Conservation (phyloP, 306 rosid genomes). For the Vigna hirtella region DNA sequence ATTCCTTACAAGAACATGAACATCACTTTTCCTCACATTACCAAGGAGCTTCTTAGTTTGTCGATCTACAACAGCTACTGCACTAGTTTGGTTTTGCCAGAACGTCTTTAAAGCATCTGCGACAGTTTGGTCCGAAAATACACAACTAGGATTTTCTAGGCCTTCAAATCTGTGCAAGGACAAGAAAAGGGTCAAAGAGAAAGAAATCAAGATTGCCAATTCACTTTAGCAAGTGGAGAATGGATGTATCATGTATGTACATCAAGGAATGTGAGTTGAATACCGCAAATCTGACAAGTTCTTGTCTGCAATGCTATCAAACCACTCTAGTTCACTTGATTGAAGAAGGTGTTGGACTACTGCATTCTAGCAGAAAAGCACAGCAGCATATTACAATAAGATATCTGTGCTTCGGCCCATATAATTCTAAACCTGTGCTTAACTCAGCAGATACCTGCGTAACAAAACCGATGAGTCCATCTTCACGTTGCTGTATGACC, state of each 20-base stretch:
- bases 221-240: conserved; percentile 16
- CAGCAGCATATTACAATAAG: conserved; percentile 18
- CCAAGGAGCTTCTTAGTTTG: conserved; percentile 62
- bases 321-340: conserved; percentile 72
- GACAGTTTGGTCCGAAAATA: conserved; percentile 62
- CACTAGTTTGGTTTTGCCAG: conserved; percentile 51
- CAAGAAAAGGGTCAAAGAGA: conserved; percentile 22
- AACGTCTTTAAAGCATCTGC: conserved; percentile 61
- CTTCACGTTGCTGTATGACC: conserved; percentile 50
- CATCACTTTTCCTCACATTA: conserved; percentile 57
- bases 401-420: neutral
- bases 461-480: conserved; percentile 59
- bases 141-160: conserved; percentile 57
- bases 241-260: neutral
- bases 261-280: conserved; percentile 13
- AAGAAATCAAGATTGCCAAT: neutral
- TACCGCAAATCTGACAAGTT: conserved; percentile 61
- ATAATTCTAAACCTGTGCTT: conserved; percentile 39
- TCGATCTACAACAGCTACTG: conserved; percentile 57
- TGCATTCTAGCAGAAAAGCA: conserved; percentile 58
- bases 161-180: conserved; percentile 56
- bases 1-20: conserved; percentile 56
- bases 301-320: conserved; percentile 64
- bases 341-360: conserved; percentile 65
- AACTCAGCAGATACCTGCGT: conserved; percentile 59